These are phyloP conservation scores for Apiospora sp. DNA, from an alignment of 2,329 filamentous ascomycete genomes.

Conservation along the genomic window DNA sequence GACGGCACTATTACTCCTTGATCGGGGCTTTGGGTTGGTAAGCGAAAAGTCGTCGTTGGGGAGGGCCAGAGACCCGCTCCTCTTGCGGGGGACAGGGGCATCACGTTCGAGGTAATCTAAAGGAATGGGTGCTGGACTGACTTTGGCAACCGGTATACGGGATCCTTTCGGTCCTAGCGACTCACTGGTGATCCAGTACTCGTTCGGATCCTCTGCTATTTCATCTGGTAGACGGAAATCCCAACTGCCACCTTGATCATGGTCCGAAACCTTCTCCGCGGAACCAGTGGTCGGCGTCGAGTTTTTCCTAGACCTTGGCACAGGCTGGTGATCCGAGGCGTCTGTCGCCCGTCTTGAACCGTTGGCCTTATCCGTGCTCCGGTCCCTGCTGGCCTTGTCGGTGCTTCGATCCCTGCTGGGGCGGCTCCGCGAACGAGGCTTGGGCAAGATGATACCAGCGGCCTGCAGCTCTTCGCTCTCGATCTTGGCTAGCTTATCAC, in stretches of 20 bases:
- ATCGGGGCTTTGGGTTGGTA: conserved; percentile 67
- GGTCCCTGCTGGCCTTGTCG: conserved; percentile 48
- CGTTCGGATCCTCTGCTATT: conserved; percentile 67
- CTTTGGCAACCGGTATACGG: conserved; percentile 85
- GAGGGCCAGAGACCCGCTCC: conserved; percentile 54
- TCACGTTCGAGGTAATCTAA: conserved; percentile 77
- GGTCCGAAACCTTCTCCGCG: conserved; percentile 47
- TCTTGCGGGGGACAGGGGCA: conserved; percentile 69
- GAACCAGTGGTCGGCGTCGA: conserved; percentile 45
- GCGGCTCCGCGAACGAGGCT: conserved; percentile 61
- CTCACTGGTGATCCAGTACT: conserved; percentile 61
- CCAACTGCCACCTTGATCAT: conserved; percentile 57
- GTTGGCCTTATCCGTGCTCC: conserved; percentile 47
- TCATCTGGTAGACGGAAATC: conserved; percentile 82
- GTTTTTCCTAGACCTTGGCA: conserved; percentile 54
- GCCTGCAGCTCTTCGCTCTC: conserved; percentile 83
- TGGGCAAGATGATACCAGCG: conserved; percentile 72
- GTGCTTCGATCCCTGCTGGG: conserved; percentile 53
- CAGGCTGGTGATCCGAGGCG: conserved; percentile 40
- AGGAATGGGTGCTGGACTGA: conserved; percentile 79
- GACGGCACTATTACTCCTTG: conserved; percentile 73
- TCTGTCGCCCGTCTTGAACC: conserved; percentile 44
- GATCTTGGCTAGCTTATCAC: conserved; percentile 83
- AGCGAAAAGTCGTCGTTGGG: conserved; percentile 66
- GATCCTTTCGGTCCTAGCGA: conserved; percentile 66